A percentile compares a stretch with the other conserved stretches of the same genome.
These are phyloP conservation scores for Bipolaris zeicola DNA, from an alignment of 2,329 filamentous ascomycete species.

Conservation along the genomic window DNA sequence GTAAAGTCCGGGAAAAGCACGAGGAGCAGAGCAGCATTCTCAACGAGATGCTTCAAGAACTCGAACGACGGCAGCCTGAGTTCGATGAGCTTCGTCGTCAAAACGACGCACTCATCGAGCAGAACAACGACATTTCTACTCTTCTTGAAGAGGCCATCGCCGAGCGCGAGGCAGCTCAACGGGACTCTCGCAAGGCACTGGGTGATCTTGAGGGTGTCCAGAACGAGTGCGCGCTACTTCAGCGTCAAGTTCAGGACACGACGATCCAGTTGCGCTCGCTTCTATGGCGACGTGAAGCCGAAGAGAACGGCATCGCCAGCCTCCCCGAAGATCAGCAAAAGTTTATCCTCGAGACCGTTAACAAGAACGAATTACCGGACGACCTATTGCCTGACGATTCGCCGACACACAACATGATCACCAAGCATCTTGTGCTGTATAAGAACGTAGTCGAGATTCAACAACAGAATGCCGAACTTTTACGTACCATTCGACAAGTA, in stretches of 20 bases:
- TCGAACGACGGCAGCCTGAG: slow-evolving; percentile 87
- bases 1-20: slow-evolving; percentile 73
- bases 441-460: slow-evolving; percentile 84
- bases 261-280: slow-evolving; percentile 90
- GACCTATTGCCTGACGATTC: slow-evolving; percentile 70
- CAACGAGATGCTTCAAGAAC: slow-evolving; percentile 81
- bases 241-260: slow-evolving; percentile 85
- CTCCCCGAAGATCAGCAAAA: slow-evolving; percentile 73
- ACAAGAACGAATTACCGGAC: slow-evolving; percentile 72
- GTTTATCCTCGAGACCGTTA: slow-evolving; percentile 76
- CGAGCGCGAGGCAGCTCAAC: slow-evolving; percentile 78
- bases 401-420: slow-evolving; percentile 87
- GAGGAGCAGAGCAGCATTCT: slow-evolving; percentile 76
- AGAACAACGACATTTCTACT: slow-evolving; percentile 77
- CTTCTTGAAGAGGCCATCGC: slow-evolving; percentile 81
- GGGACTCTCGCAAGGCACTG: slow-evolving; percentile 78
- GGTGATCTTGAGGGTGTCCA: slow-evolving; percentile 67
- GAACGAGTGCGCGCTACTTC: slow-evolving; percentile 76
- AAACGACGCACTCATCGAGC: slow-evolving; percentile 76
- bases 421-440: slow-evolving; percentile 86
- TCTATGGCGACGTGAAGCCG: slow-evolving; percentile 81
- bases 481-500: slow-evolving; percentile 81
- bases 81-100: slow-evolving; percentile 84
- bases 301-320: slow-evolving; percentile 76
- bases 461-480: slow-evolving; percentile 82